Conservation (phyloP, 2,329 filamentous ascomycete genomes). For the Monosporascus sp. region DNA sequence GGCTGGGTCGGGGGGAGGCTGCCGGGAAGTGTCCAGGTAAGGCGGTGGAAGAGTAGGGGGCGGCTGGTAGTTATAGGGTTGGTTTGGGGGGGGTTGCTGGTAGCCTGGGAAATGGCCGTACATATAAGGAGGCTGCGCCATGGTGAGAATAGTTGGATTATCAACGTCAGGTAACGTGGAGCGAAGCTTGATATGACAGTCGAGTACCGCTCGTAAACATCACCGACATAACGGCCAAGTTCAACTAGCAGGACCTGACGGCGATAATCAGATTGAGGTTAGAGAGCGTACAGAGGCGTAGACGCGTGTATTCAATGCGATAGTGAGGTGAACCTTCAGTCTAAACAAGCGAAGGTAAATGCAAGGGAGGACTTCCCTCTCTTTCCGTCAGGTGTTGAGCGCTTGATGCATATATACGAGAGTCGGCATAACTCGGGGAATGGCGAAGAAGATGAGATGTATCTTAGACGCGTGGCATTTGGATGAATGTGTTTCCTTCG, state of each 20-base stretch:
- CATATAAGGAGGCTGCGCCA: conserved; percentile 35
- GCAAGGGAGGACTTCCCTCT: too few species aligned
- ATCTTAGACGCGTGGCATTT: not conserved
- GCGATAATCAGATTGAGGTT: too few species aligned
- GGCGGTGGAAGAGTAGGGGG: conserved; percentile 8
- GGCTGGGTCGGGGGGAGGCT: conserved; percentile 5
- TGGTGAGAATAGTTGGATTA: conserved; percentile 16
- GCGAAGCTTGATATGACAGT: conserved; percentile 4
- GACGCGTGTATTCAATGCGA: too few species aligned
- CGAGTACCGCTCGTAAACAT: not conserved
- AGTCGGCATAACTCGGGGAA: not conserved
- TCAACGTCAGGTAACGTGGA: conserved; percentile 6
- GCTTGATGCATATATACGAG: too few species aligned
- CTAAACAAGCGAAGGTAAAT: too few species aligned
- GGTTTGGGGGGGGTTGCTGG: conserved; percentile 17
- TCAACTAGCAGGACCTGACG: too few species aligned
- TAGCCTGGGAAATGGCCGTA: conserved; percentile 28
- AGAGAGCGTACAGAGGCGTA: too few species aligned
- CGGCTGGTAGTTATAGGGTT: conserved; percentile 10
- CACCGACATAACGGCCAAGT: not conserved
- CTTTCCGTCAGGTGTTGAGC: too few species aligned
- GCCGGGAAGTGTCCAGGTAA: conserved; percentile 8
- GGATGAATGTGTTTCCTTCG: not conserved
- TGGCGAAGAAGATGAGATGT: not conserved
- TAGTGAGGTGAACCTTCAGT: too few species aligned